Percentiles rank a stretch among this genome's conserved stretches.
phyloP scores from a whole-genome alignment of 257 asterid species.

The Ilex asprella region DNA sequence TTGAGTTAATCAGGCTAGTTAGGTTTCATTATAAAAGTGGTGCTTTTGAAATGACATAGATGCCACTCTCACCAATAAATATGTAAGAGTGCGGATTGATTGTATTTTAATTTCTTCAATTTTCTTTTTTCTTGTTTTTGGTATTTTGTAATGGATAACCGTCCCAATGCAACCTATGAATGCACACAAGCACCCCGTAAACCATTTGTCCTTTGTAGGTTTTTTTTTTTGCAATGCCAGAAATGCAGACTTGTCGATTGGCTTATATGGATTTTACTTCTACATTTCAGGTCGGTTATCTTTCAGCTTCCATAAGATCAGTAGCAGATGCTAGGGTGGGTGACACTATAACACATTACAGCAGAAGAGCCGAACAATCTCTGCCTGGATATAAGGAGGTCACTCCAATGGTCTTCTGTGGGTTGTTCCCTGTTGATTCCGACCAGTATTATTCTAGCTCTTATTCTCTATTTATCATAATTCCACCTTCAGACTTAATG shows the following conservation, averaged over 20 bases:
- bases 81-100: too few relatives aligned
- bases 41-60: too few relatives aligned
- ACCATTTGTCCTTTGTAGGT: too few relatives aligned
- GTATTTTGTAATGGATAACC: too few relatives aligned
- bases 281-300: constrained; percentile 74
- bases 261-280: not conserved
- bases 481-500: not conserved
- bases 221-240: too few relatives aligned
- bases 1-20: too few relatives aligned
- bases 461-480: constrained; percentile 4
- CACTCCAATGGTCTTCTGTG: constrained; percentile 99
- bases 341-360: constrained; percentile 83
- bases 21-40: too few relatives aligned
- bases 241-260: not conserved
- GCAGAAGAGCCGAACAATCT: constrained; percentile 72
- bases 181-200: too few relatives aligned
- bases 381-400: constrained; percentile 96
- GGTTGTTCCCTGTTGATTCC: constrained; percentile 94
- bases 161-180: too few relatives aligned
- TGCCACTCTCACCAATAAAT: too few relatives aligned
- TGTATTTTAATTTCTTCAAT: too few relatives aligned
- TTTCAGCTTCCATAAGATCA: constrained; percentile 93
- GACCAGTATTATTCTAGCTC: constrained; percentile 64
- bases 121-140: too few relatives aligned
- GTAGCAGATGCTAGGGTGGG: constrained; percentile 99